Evolutionary conservation across 2,329 filamentous ascomycete genomes (phyloP), one percentile per base, ranked within the genome.

Genomic region (Aplosporella prunicola): DNA sequence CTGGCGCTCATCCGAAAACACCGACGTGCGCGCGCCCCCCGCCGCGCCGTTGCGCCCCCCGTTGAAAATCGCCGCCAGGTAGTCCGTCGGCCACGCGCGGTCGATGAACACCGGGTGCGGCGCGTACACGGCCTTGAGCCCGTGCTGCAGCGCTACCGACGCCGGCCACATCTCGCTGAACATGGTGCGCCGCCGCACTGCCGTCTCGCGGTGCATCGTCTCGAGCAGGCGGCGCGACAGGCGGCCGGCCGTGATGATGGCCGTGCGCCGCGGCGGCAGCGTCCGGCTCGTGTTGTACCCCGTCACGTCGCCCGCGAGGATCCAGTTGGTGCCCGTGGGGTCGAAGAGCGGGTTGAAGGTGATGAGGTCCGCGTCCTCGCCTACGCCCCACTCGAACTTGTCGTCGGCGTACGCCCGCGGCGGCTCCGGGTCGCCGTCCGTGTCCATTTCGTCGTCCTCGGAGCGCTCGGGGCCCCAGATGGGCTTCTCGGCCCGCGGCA

Each of bases 161-260:
- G 79, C 71, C 2, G 81, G 81, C 61, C 80, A 86, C 82, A 88
- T 88, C 57, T 88, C 82, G 17, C 73, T 75, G 55, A 83, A 87
- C 79, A 80, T 86, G 57, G 68, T 78, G 57, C 78, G 82, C 45
- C 75, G 76, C 48, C 74, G 67, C 18, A 71, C 68, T 57, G 79
- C 77, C 4, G 78, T 80, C 51, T 86, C 81, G 46, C 82, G 72
- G 58, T 88, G 82, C 80, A 88, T 87, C 5, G 75, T 75, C 30
- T 70, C 60, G 5, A 87, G 62, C 1, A 87, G 66, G 9, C 79
- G 71, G 16, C 76, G 71, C 18, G 75, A 80, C 22, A 86, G 63
- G 8, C 82, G 76, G 1, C 72, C 76, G 0, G 80, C 78, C 3
- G 81, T 85, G 43, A 85, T 77, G 52, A 86, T 82, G 34, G 80